Base-by-base conservation (phyloP, 2,329 filamentous ascomycete genomes). In the Aspergillus novoparasiticus region DNA sequence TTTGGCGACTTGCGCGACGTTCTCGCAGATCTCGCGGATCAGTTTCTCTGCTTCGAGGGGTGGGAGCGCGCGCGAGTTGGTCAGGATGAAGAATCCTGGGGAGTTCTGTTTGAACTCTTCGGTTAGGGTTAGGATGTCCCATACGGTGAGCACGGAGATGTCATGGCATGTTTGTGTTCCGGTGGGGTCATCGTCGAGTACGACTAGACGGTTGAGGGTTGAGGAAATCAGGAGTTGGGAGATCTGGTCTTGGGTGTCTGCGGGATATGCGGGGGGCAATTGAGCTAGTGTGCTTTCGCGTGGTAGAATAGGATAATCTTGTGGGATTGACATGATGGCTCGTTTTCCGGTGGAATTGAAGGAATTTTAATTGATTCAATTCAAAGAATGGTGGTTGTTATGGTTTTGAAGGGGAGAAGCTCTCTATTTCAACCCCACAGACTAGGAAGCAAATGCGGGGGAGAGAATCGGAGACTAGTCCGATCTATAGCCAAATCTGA, bases 141-240 rank as follows among this genome's bases (percentile, higher is more conserved):
- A 87, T 6, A 83, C 81, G 0, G 84, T 85, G 23, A 88, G 76
- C 1, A 87, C 84, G 57, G 78, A 74, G 63, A 88, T 82, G 66
- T 84, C 81, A 71, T 87, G 84, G 72, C 85, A 87, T n/a, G 86
- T 87, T 69, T 87, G 85, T 0, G 85, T 87, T n/a, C 85, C 85
- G 0, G 85, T 87, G 36, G 85, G 85, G 60, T 87, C 85, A 63
- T 87, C 85, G 59, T 87, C 85, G 32, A 78, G 72, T 1, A 77
- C 73, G 19, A 78, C 75, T 9, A 78, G 72, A 4, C 72, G 73
- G 45, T 70, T 74, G 57, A 70, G 65, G 11, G 66, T 64, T 10
- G 69, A 60, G n/a, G 69, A 71, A 48, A 69, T 59, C 30, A 76
- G 72, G 32, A 71, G 64, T 12, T 72, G 59, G 30, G 71, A 66